Percentiles rank a stretch among this genome's conserved stretches.
Conservation (phyloP, 2,329 filamentous ascomycete species). For the Pleoardoris graminearum region DNA sequence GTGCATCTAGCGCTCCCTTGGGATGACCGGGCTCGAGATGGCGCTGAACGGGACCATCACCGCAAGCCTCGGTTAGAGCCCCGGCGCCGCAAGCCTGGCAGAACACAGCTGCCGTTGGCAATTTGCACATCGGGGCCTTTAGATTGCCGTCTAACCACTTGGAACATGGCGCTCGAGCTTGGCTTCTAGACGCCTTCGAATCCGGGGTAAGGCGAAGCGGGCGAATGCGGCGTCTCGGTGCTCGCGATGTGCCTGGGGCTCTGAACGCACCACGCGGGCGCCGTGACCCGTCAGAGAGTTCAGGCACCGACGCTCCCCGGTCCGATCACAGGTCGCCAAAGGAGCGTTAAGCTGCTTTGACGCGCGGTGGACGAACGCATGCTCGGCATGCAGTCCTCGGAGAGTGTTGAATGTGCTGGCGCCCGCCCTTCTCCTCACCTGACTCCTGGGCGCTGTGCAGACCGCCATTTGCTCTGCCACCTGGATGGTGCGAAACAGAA, state of each 20-base stretch:
- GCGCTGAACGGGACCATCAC: background rate
- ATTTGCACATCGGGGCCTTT: conserved; percentile 24
- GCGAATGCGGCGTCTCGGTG: conserved; percentile 21
- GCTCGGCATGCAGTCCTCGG: background rate
- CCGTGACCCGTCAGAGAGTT: background rate
- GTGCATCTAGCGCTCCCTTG: background rate
- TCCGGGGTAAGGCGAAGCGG: conserved; percentile 38
- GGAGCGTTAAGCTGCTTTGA: too few relatives aligned
- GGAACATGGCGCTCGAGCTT: conserved; percentile 19
- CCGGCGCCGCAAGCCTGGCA: conserved; percentile 8
- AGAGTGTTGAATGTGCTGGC: background rate
- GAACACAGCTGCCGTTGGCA: conserved; percentile 5
- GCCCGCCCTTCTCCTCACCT: background rate
- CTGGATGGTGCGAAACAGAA: background rate
- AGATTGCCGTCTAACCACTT: conserved; percentile 24
- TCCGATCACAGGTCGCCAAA: too few relatives aligned
- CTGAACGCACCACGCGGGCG: background rate
- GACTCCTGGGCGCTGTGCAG: background rate
- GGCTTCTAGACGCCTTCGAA: conserved; percentile 31
- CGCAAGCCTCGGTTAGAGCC: conserved; percentile 4
- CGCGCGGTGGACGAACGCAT: background rate
- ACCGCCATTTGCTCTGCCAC: background rate
- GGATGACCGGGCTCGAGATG: background rate
- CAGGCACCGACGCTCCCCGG: background rate
- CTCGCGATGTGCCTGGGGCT: conserved; percentile 10